These are phyloP conservation scores for Scalesia atractyloides DNA, from an alignment of 129 eudicot genomes.

Conservation along the genomic window DNA sequence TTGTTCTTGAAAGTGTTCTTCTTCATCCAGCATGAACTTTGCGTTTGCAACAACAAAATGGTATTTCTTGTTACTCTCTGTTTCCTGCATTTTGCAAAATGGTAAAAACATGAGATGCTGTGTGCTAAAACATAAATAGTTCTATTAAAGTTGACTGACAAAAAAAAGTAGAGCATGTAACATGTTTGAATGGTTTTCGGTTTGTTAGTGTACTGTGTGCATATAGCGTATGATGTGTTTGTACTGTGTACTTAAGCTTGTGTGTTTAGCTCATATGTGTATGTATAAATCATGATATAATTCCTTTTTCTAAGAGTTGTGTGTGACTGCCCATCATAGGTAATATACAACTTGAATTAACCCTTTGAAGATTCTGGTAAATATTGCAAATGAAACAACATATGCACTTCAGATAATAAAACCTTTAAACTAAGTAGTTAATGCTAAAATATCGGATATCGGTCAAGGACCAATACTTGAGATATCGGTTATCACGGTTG, in stretches of 20 bases:
- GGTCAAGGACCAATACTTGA: too few relatives aligned
- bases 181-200: neutral
- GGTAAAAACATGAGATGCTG: neutral
- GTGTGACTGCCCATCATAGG: too few relatives aligned
- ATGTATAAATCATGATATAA: too few relatives aligned
- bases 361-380: neutral
- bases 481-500: too few relatives aligned
- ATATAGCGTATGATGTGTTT: too few relatives aligned
- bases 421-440: neutral
- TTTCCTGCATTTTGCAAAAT: constrained; percentile 40
- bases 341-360: too few relatives aligned
- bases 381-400: neutral
- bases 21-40: constrained; percentile 97
- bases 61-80: constrained; percentile 51
- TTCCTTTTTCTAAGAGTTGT: too few relatives aligned
- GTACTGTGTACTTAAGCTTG: neutral
- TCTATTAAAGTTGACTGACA: neutral
- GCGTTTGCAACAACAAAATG: constrained; percentile 95
- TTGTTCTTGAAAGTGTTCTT: constrained; percentile 92
- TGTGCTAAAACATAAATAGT: neutral
- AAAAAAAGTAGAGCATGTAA: neutral
- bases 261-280: neutral
- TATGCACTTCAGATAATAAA: neutral
- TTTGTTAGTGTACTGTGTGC: neutral
- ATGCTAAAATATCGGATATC: too few relatives aligned